Percentiles rank a stretch among this genome's conserved stretches.
Evolutionary conservation across 441 rosid species (phyloP).

Genomic region (Cnidoscolus chayamansa): DNA sequence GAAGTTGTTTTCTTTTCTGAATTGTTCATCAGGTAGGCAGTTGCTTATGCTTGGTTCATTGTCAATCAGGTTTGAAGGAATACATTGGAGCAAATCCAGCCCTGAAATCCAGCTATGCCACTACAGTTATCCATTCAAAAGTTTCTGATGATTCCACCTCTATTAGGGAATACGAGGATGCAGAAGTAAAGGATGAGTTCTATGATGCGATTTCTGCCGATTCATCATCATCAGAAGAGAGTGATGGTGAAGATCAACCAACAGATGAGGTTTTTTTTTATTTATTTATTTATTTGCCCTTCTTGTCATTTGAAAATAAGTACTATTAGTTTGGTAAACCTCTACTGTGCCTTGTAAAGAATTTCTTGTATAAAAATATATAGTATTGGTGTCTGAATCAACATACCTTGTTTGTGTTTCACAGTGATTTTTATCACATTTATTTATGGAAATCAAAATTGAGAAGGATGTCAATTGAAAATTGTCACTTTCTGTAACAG

Average conservation of each 20-base stretch:
- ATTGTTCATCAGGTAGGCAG: too few relatives aligned
- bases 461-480: slow-evolving; percentile 22
- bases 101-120: slow-evolving; percentile 51
- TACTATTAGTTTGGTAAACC: neutral
- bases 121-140: slow-evolving; percentile 54
- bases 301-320: neutral
- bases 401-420: neutral
- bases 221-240: slow-evolving; percentile 65
- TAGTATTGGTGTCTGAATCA: neutral
- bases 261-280: slow-evolving; percentile 39
- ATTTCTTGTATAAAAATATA: neutral
- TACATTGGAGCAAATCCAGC: slow-evolving; percentile 93
- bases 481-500: slow-evolving; percentile 38
- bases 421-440: neutral
- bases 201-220: slow-evolving; percentile 81
- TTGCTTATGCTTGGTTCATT: slow-evolving; percentile 26
- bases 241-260: slow-evolving; percentile 49
- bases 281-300: slow-evolving; percentile 7
- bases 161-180: slow-evolving; percentile 54
- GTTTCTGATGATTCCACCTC: slow-evolving; percentile 42
- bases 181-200: slow-evolving; percentile 73
- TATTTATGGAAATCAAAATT: slow-evolving; percentile 7
- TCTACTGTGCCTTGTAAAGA: neutral
- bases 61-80: slow-evolving; percentile 76
- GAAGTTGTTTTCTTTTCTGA: neutral